Percentiles rank a stretch among this genome's conserved stretches.
Conservation (phyloP, 2,329 filamentous ascomycete genomes). For the Cryphonectria naterciae region DNA sequence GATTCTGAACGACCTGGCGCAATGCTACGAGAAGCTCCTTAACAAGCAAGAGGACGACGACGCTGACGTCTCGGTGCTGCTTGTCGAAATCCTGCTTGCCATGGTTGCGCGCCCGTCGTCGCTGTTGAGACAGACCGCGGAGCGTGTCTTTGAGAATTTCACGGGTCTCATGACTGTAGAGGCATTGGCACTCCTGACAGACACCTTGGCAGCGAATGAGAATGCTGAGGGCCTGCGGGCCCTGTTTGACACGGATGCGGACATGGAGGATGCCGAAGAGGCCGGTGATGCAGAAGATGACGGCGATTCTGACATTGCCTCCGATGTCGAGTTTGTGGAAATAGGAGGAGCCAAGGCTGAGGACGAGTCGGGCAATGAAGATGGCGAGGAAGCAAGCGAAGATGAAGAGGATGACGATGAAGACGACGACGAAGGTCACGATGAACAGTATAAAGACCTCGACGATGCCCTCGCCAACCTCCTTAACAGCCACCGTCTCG, state of each 20-base stretch:
- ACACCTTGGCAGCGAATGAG: slow-evolving; percentile 79
- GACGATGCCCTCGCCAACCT: slow-evolving; percentile 48
- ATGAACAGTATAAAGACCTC: slow-evolving; percentile 46
- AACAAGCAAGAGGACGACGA: slow-evolving; percentile 59
- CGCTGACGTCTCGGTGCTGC: slow-evolving; percentile 65
- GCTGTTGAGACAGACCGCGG: slow-evolving; percentile 82
- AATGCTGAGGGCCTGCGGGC: slow-evolving; percentile 82
- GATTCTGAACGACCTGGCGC: slow-evolving; percentile 79
- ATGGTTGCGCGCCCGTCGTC: slow-evolving; percentile 85
- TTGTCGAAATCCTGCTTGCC: slow-evolving; percentile 88
- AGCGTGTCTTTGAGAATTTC: slow-evolving; percentile 86
- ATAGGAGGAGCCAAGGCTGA: slow-evolving; percentile 38
- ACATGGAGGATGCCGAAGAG: slow-evolving; percentile 57
- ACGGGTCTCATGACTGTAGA: slow-evolving; percentile 73
- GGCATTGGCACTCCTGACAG: slow-evolving; percentile 67
- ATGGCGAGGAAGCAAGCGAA: slow-evolving; percentile 43
- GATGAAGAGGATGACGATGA: slow-evolving; percentile 47
- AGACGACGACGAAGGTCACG: slow-evolving; percentile 49
- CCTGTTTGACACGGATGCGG: slow-evolving; percentile 74
- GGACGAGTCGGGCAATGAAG: slow-evolving; percentile 47
- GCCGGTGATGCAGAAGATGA: slow-evolving; percentile 48
- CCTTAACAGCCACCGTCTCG: slow-evolving; percentile 70
- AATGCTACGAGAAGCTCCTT: slow-evolving; percentile 71
- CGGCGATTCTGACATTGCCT: slow-evolving; percentile 44
- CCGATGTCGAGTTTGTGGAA: slow-evolving; percentile 48